Base-by-base conservation (phyloP, 116 monocot species). In the Papilionanthe hybrid region DNA sequence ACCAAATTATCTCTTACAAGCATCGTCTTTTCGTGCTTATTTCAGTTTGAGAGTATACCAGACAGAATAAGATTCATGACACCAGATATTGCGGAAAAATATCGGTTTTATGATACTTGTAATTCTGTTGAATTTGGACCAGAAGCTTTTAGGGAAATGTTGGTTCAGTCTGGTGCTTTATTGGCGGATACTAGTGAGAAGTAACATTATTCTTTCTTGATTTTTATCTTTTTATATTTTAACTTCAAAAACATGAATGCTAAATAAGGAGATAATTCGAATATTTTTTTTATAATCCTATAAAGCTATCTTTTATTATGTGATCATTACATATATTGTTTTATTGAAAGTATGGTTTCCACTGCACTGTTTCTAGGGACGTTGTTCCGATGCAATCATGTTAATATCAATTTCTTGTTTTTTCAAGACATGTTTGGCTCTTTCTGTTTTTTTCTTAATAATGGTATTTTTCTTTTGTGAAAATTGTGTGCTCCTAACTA, bases 141-240 rank as follows among this genome's bases (percentile, higher is more conserved):
- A 76, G 88, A 92, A 42, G 81, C 76, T 10, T 85, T 94, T 80
- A 79, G 80, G 23, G 66, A 79, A 74, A 89, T 92, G 85, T 76
- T 94, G 60, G 80, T 92, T 86, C 83, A 90, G 10, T 85, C 83
- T 83, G 98, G 98, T 87, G 93, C 94, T 83, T 90, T 88, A 50
- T 77, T 71, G 67, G 68, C 77, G 84, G 79, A 78, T 76, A 82
- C 84, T 76, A 90, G 88, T 77, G 91, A 90, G 88, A 86, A 72
- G 68, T 63, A 11, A 22, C 79, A 7, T 55, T 65, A n/a, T 79
- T 72, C 79, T 44, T 71, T 71, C 41, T 5, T 15, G 17, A 6
- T n/a, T 13, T 15, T 5, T 30, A 37, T 5, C 13, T 71, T 71
- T 37, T 29, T 72, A 19, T 73, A 19, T 10, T 43, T 73, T 73